Percentiles rank a stretch among this genome's conserved stretches.
These are phyloP conservation scores for Durotheca rogersii DNA, from an alignment of 495 filamentous ascomycete genomes.

Conservation along the genomic window DNA sequence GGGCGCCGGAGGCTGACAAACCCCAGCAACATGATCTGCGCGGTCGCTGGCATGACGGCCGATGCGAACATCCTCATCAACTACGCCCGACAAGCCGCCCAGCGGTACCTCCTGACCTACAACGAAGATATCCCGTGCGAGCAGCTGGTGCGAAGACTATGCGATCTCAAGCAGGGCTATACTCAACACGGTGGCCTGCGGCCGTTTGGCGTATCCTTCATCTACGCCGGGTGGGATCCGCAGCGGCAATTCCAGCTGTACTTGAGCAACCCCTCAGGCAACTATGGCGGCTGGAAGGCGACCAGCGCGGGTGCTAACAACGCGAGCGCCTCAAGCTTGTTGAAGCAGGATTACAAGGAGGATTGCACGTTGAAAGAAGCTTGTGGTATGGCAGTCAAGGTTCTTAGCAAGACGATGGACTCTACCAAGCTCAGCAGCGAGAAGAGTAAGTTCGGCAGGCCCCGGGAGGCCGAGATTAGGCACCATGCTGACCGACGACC, in stretches of 20 bases:
- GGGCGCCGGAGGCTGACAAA: neutral
- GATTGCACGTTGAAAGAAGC: slow-evolving; percentile 94
- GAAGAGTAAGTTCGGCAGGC: slow-evolving; percentile 68
- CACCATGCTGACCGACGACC: slow-evolving; percentile 37
- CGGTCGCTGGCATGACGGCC: slow-evolving; percentile 97
- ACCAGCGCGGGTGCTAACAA: slow-evolving; percentile 98
- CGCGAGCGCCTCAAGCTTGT: slow-evolving; percentile 90
- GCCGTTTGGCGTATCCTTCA: slow-evolving; percentile 98
- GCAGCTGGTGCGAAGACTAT: slow-evolving; percentile 93
- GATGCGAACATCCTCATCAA: slow-evolving; percentile 99
- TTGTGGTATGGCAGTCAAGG: slow-evolving; percentile 96
- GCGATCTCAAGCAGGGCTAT: slow-evolving; percentile 99
- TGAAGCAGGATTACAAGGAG: slow-evolving; percentile 99
- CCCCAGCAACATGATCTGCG: slow-evolving; percentile 97
- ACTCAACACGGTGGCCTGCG: slow-evolving; percentile 97
- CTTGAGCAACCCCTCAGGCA: slow-evolving; percentile 98
- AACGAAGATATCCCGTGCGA: slow-evolving; percentile 99
- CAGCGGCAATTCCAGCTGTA: slow-evolving; percentile 97
- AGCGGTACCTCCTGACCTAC: slow-evolving; percentile 97
- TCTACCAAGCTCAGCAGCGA: slow-evolving; percentile 97
- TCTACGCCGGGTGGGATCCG: slow-evolving; percentile 96
- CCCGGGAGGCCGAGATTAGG: slow-evolving; percentile 7
- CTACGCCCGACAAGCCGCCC: slow-evolving; percentile 93
- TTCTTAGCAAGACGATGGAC: slow-evolving; percentile 99
- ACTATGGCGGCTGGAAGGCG: slow-evolving; percentile 99